Conservation (phyloP, 306 rosid species). For the Acmispon strigosus region DNA sequence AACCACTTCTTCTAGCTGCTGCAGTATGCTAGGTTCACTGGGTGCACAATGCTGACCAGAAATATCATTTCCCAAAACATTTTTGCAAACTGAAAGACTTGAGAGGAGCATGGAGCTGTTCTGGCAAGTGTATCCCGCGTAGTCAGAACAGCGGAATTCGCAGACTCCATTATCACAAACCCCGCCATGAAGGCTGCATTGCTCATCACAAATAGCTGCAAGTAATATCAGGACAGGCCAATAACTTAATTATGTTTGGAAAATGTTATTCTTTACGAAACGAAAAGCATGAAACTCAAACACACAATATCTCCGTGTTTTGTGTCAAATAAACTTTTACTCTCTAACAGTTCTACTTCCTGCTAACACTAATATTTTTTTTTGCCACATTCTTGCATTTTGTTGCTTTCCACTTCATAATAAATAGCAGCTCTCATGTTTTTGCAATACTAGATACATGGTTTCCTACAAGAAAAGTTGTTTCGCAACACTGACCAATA, state of each 20-base stretch:
- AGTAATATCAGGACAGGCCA: conserved; percentile 12
- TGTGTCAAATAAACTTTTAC: too few species aligned
- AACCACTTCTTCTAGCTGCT: conserved; percentile 92
- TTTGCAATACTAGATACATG: neutral
- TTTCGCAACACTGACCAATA: neutral
- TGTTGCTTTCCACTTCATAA: too few species aligned
- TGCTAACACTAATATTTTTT: too few species aligned
- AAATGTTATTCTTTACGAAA: too few species aligned
- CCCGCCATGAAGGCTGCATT: conserved; percentile 93
- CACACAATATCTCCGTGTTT: too few species aligned
- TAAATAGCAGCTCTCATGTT: too few species aligned
- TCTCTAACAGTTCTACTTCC: too few species aligned
- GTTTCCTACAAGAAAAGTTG: neutral
- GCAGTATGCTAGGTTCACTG: conserved; percentile 74
- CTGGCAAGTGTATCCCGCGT: conserved; percentile 90
- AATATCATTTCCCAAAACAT: conserved; percentile 64
- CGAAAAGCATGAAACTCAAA: too few species aligned
- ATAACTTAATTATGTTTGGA: neutral
- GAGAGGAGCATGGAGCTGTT: conserved; percentile 74
- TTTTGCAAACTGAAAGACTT: conserved; percentile 68
- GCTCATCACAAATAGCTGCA: conserved; percentile 91
- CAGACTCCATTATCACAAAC: conserved; percentile 96
- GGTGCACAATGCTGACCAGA: conserved; percentile 90
- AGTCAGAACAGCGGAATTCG: conserved; percentile 89
- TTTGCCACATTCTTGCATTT: too few species aligned